Evolutionary conservation across 129 eudicot genomes (phyloP).

Genomic region (Escallonia herrerae): DNA sequence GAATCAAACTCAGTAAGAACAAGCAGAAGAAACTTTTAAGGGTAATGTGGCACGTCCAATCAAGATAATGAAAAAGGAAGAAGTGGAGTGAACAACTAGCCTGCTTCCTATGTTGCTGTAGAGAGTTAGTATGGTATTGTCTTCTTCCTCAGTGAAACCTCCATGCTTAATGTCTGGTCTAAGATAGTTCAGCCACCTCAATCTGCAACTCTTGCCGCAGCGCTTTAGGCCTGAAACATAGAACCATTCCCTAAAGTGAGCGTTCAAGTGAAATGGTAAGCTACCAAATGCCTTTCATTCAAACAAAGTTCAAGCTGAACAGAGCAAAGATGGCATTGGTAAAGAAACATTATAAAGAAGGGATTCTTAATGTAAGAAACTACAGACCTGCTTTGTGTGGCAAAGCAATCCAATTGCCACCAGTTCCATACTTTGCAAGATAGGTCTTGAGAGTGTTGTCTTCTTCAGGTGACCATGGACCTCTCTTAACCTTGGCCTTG

Average conservation of each 20-base stretch:
- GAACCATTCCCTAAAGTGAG: neutral
- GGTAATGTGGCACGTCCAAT: neutral
- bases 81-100: constrained; percentile 3
- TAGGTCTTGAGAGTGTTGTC: constrained; percentile 53
- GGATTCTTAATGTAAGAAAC: no score
- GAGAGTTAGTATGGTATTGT: constrained; percentile 41
- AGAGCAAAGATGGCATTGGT: no score
- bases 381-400: constrained; percentile 69
- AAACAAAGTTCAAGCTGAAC: no score
- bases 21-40: neutral
- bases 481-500: constrained; percentile 74
- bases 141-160: constrained; percentile 68
- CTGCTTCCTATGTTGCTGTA: constrained; percentile 64
- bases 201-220: constrained; percentile 73
- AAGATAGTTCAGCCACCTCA: constrained; percentile 72
- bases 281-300: no score
- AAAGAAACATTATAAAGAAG: no score
- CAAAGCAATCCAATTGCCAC: constrained; percentile 75
- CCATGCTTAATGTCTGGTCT: constrained; percentile 77
- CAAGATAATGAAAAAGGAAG: neutral
- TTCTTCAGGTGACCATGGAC: constrained; percentile 90
- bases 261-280: no score
- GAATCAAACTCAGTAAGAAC: neutral
- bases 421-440: constrained; percentile 57
- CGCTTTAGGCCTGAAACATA: constrained; percentile 48